phyloP scores from a whole-genome alignment of 371 early-diverging fungal genomes.

The Scutellospora calospora region DNA sequence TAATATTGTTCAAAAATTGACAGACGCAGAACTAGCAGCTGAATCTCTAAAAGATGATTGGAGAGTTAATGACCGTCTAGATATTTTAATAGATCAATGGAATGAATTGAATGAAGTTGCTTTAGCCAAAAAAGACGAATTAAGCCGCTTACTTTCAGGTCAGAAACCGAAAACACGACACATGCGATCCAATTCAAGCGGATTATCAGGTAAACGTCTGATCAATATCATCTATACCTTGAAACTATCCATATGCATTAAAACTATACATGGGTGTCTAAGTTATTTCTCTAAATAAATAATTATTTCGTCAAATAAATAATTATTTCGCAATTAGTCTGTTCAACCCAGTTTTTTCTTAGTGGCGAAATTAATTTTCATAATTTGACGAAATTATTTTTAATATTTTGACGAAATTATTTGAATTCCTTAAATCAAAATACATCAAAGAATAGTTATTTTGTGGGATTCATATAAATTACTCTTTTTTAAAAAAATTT shows the following conservation, averaged over 20 bases:
- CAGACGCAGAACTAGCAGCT: conserved; percentile 47
- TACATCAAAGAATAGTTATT: no score
- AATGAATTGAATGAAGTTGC: conserved; percentile 57
- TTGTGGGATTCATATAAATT: no score
- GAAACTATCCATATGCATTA: conserved; percentile 43
- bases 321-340: no score
- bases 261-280: no score
- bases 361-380: no score
- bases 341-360: no score
- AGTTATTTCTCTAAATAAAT: no score
- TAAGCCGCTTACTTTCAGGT: conserved; percentile 49
- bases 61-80: conserved; percentile 59
- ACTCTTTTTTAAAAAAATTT: no score
- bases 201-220: conserved; percentile 42
- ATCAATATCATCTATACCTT: conserved; percentile 32
- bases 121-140: conserved; percentile 58
- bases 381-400: no score
- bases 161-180: conserved; percentile 28
- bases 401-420: no score
- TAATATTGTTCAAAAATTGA: conserved; percentile 57
- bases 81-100: conserved; percentile 59
- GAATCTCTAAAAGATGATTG: conserved; percentile 57
- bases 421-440: no score
- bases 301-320: no score
- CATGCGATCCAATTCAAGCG: conserved; percentile 29